A percentile compares a stretch with the other conserved stretches of the same genome.
Evolutionary conservation across 345 rosid species (phyloP).

Genomic region (Salix exigua): DNA sequence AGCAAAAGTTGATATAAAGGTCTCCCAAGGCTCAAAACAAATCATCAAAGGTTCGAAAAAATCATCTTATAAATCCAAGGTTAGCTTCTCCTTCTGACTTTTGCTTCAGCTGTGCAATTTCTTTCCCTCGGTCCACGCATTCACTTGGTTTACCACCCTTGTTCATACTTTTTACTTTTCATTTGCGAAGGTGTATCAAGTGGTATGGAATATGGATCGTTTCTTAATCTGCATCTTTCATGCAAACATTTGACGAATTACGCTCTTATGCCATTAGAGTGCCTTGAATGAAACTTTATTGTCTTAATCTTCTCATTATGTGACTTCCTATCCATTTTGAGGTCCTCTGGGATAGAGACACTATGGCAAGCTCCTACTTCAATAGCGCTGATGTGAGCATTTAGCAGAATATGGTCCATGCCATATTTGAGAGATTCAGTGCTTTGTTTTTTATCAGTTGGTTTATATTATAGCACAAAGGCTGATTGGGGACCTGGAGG

Average conservation of each 20-base stretch:
- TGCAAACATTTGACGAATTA: neutral
- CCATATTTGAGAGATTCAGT: neutral
- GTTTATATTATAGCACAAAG: neutral
- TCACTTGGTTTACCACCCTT: neutral
- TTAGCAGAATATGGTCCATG: neutral
- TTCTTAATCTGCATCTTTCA: neutral
- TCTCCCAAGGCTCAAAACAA: constrained; percentile 23
- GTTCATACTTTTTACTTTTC: neutral
- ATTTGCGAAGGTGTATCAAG: neutral
- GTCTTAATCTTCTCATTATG: neutral
- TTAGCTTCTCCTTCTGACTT: constrained; percentile 4
- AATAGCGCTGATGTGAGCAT: neutral
- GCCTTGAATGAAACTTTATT: neutral
- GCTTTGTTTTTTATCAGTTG: too few species aligned
- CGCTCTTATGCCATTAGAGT: neutral
- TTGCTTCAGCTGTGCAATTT: neutral
- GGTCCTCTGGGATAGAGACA: neutral
- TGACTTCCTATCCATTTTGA: neutral
- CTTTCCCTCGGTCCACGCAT: neutral
- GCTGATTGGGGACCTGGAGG: neutral
- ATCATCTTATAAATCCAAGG: constrained; percentile 28
- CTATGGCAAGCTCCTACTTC: neutral
- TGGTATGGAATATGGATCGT: neutral
- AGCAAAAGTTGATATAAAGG: constrained; percentile 17
- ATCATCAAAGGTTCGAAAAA: neutral